A percentile compares a stretch with the other conserved stretches of the same genome.
These are phyloP conservation scores for Kurtzmaniella natalensis DNA, from an alignment of 1,139 yeast species.

Conservation along the genomic window DNA sequence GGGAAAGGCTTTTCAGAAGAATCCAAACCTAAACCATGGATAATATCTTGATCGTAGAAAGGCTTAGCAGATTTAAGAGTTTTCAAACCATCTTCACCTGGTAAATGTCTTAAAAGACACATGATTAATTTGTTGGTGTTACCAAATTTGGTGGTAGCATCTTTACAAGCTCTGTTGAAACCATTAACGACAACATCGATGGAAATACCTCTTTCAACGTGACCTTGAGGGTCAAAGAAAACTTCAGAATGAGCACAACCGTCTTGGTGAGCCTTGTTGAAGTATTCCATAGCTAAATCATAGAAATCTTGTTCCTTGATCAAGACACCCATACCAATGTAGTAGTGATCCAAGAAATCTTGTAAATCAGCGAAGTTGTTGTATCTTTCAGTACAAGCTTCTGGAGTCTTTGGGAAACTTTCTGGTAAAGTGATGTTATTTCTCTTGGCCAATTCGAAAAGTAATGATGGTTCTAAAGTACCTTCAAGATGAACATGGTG, in stretches of 20 bases:
- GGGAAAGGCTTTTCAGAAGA: slow-evolving; percentile 75
- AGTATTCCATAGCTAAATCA: slow-evolving; percentile 73
- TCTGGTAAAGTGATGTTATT: slow-evolving; percentile 54
- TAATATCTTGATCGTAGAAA: slow-evolving; percentile 49
- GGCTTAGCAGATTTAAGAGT: slow-evolving; percentile 50
- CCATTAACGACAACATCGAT: slow-evolving; percentile 61
- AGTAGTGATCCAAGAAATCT: slow-evolving; percentile 73
- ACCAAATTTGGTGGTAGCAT: slow-evolving; percentile 54
- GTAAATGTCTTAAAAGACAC: slow-evolving; percentile 75
- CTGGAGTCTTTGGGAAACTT: slow-evolving; percentile 51
- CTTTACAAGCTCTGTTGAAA: slow-evolving; percentile 56
- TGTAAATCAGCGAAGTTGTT: slow-evolving; percentile 60
- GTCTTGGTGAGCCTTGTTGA: slow-evolving; percentile 54
- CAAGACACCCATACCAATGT: slow-evolving; percentile 73
- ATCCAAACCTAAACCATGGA: slow-evolving; percentile 73
- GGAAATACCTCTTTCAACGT: slow-evolving; percentile 59
- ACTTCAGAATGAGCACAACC: slow-evolving; percentile 67
- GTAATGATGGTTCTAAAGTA: slow-evolving; percentile 65
- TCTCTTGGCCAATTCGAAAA: slow-evolving; percentile 62
- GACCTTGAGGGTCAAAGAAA: slow-evolving; percentile 84
- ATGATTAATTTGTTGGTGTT: slow-evolving; percentile 67
- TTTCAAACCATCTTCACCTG: slow-evolving; percentile 51
- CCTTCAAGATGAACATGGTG: slow-evolving; percentile 83
- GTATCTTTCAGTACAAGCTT: slow-evolving; percentile 55
- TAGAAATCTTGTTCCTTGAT: slow-evolving; percentile 61